These are phyloP conservation scores for Globisporangium sylvaticum DNA, from an alignment of 352 stramenopile species.

Conservation along the genomic window DNA sequence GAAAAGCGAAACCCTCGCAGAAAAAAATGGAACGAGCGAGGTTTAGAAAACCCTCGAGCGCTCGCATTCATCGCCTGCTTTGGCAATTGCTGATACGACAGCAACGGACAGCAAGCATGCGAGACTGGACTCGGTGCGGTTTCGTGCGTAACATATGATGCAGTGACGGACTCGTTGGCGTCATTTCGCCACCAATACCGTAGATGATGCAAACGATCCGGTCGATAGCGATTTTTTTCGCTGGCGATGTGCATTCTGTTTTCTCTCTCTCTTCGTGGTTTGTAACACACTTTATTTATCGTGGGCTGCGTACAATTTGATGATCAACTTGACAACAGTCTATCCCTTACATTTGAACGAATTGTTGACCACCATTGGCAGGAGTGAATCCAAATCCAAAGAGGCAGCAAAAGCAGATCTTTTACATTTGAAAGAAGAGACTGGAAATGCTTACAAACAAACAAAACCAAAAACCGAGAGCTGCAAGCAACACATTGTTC, in stretches of 20 bases:
- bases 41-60: not conserved
- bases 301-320: not conserved
- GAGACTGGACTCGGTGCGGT: not conserved
- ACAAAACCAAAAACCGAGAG: not conserved
- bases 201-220: not conserved
- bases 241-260: not conserved
- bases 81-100: not conserved
- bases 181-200: not conserved
- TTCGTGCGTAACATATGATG: not conserved
- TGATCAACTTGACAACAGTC: not conserved
- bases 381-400: not conserved
- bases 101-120: no score
- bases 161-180: not conserved
- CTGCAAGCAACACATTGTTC: no score
- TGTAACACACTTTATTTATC: not conserved
- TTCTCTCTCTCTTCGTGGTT: not conserved
- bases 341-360: not conserved
- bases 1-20: not conserved
- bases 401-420: not conserved
- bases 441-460: not conserved
- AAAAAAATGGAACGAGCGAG: not conserved
- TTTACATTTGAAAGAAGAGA: not conserved
- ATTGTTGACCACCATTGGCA: not conserved
- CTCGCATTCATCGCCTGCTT: not conserved
- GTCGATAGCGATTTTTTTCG: not conserved